Conservation (phyloP, 192 early-diverging fungal genomes). For the Mortierella alpina region DNA sequence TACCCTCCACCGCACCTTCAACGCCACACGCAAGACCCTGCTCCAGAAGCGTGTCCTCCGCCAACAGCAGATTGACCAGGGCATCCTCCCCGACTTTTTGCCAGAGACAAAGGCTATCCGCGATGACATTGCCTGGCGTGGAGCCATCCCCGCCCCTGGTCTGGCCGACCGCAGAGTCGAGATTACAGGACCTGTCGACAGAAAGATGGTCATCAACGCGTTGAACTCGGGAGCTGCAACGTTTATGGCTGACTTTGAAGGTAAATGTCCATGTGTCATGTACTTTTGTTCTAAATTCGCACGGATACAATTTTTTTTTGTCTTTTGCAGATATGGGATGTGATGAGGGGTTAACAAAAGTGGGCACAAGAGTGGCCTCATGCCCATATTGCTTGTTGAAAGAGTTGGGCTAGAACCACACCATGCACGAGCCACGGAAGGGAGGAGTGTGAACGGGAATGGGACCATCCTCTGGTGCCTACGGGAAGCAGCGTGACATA, state of each 20-base stretch:
- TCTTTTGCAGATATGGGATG: too few relatives aligned
- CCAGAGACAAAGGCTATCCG: constrained; percentile 94
- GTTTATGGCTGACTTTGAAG: constrained; percentile 99
- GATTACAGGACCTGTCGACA: constrained; percentile 98
- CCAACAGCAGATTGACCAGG: constrained; percentile 85
- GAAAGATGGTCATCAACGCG: constrained; percentile 99
- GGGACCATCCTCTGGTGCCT: too few relatives aligned
- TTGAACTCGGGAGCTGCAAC: constrained; percentile 94
- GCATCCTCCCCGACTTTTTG: constrained; percentile 90
- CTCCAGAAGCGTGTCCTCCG: constrained; percentile 83
- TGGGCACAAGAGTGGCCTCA: too few relatives aligned
- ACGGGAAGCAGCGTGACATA: too few relatives aligned
- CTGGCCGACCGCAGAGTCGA: constrained; percentile 94
- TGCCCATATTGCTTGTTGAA: too few relatives aligned
- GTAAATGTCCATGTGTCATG: constrained; percentile 4
- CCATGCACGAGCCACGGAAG: too few relatives aligned
- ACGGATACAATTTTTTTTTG: background rate
- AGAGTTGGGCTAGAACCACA: too few relatives aligned
- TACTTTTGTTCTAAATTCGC: background rate
- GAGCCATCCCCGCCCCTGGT: constrained; percentile 92
- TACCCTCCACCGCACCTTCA: constrained; percentile 92
- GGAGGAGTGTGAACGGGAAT: too few relatives aligned
- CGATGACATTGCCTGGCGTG: constrained; percentile 91
- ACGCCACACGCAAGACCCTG: constrained; percentile 87
- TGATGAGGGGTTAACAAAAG: too few relatives aligned